Base-by-base conservation (phyloP, 2,329 filamentous ascomycete genomes). In the Aspergillus caelatus region DNA sequence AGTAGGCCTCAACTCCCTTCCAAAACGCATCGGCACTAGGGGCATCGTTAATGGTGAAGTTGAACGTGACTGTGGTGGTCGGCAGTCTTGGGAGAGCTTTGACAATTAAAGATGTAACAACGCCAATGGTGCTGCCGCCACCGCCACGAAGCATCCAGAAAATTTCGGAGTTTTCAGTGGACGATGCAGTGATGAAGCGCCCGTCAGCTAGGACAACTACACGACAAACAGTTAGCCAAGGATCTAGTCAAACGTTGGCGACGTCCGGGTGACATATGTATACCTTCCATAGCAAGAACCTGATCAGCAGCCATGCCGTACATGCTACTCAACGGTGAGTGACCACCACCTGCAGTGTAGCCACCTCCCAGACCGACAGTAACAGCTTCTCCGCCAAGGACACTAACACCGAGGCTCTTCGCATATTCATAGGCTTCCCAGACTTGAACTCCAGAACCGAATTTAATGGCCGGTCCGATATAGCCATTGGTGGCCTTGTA, bases 291-390 rank as follows among this genome's bases (percentile, higher is more conserved):
- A 34, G 79, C 75, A 19, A 89, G 76, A 0, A 83, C 80, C 54
- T 89, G 82, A 67, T 89, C 86, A 0, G 85, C 84, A 26, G 78
- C 83, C 2, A 90, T 76, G 21, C 87, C 87, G 58, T 83, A 85
- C 50, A 72, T 74, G 8, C 82, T 82, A 5, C 74, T 69, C 30
- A 82, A 62, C 0, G 79, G 78, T 2, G 79, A 80, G 61, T 82
- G 78, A 9, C 81, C 81, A 56, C 79, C 81, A 45, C 79, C 78
- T 61, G 79, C 77, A 28, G 78, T 74, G 62, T 80, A 82, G 1
- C 80, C 80, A n/a, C 79, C 80, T 11, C 69, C 77, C 64, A 77
- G 65, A 2, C 85, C 86, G 9, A 88, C 85, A 0, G 83, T 83
- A 0, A 80, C 81, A 16, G 79, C 80, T 2, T 79, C 81, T 2